Evolutionary conservation across 768 basidiomycete species (phyloP), one percentile per base, ranked within the genome.

Genomic region (Hydnomerulius pinastri): DNA sequence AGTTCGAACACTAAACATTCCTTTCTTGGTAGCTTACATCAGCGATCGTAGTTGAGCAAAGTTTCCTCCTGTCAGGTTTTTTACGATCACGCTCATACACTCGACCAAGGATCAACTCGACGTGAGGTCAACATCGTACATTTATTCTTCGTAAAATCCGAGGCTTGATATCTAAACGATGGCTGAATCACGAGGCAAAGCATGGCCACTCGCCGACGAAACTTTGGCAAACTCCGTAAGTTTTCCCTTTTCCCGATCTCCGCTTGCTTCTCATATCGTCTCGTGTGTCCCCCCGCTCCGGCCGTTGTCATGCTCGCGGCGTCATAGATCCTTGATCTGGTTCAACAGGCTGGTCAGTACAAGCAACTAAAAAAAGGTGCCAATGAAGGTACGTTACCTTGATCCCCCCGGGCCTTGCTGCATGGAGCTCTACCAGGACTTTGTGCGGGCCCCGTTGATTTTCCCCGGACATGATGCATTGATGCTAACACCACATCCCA

Each of bases 351-450:
- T 35, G 77, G 83, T n/a, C 88, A 94, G 71, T 97, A 96, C 78
- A 98, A 98, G 75, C 95, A 98, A 71, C 75, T 98, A 41, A 98
- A 98, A 77, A 98, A 98, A 76, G 96, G 97, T 54, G 97, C 97
- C 36, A 99, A 99, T 72, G 97, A 99, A 82, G 90, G 92, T 90
- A 42, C 29, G 77, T 63, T 24, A 13, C 15, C n/a, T 40, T 35
- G 32, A 33, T 6, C 9, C 27, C n/a, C n/a, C n/a, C n/a, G n/a
- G n/a, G n/a, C n/a, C 43, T 23, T 21, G 11, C 21, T 49, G 13
- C 4, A 32, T 18, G 32, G 6, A 39, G 15, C n/a, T 39, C 35
- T 9, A 10, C 2, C n/a, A 12, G 32, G 17, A 32, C 15, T 24
- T 44, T 27, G n/a, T 29, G 9, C 8, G n/a, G n/a, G 2, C 13